These are phyloP conservation scores for Fraxinus cuspidata DNA, from an alignment of 257 asterid genomes.

Conservation along the genomic window DNA sequence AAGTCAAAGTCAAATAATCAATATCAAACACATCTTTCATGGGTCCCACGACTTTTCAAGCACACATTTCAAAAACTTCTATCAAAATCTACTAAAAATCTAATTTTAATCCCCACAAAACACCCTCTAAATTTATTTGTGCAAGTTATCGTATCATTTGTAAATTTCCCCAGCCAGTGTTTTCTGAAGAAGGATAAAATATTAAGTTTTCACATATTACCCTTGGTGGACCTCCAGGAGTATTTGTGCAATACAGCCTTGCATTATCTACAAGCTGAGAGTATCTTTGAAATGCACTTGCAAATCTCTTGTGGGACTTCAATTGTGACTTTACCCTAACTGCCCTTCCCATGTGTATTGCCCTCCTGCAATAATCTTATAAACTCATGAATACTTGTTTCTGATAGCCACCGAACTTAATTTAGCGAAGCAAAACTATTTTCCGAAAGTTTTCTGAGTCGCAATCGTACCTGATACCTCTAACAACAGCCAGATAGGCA, in stretches of 20 bases:
- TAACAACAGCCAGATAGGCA: constrained; percentile 79
- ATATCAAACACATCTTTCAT: no score
- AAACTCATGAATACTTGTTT: neutral
- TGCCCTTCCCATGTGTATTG: constrained; percentile 82
- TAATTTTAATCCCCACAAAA: no score
- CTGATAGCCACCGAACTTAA: neutral
- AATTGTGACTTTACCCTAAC: constrained; percentile 86
- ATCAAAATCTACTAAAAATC: no score
- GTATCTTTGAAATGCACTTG: constrained; percentile 67
- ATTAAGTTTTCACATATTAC: constrained; percentile 29
- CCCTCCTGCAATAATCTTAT: constrained; percentile 59
- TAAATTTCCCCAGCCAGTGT: neutral
- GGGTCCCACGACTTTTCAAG: no score
- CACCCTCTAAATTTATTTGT: no score
- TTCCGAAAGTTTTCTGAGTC: neutral
- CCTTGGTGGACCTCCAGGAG: constrained; percentile 58
- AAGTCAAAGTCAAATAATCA: no score
- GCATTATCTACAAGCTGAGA: constrained; percentile 82
- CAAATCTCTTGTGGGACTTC: constrained; percentile 90
- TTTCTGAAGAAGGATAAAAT: neutral
- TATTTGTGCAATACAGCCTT: constrained; percentile 73
- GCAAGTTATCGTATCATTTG: neutral
- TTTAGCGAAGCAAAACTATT: neutral
- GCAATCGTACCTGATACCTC: constrained; percentile 78
- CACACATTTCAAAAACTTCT: no score